These are phyloP conservation scores for Aspergillus tubingensis DNA, from an alignment of 2,329 filamentous ascomycete species.

Conservation along the genomic window DNA sequence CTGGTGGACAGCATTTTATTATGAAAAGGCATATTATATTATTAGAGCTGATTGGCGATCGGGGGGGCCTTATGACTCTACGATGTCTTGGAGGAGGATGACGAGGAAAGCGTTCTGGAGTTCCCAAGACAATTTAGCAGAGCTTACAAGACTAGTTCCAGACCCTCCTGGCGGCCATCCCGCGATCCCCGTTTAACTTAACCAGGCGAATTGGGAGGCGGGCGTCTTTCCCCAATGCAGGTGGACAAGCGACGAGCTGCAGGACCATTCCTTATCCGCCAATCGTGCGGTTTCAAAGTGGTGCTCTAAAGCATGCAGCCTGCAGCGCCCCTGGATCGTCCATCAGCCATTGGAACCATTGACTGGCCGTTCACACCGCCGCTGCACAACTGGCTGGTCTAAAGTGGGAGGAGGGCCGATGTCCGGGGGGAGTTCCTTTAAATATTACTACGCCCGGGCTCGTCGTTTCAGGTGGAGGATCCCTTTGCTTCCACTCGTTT, in stretches of 20 bases:
- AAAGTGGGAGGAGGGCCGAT: constrained; percentile 26
- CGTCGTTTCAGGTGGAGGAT: constrained; percentile 29
- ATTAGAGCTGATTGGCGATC: background rate
- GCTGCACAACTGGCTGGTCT: constrained; percentile 18
- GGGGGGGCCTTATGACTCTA: background rate
- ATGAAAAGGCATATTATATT: background rate
- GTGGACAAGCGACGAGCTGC: constrained; percentile 15
- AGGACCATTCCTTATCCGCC: constrained; percentile 15
- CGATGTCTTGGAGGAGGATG: background rate
- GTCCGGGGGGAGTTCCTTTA: constrained; percentile 21
- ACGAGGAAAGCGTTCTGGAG: constrained; percentile 2
- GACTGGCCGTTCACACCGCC: constrained; percentile 28
- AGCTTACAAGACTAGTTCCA: background rate
- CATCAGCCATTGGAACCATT: constrained; percentile 15
- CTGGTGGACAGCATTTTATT: background rate
- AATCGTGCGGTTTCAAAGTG: constrained; percentile 21
- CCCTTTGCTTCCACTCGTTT: constrained; percentile 31
- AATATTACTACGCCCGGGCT: constrained; percentile 19
- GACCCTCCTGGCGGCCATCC: constrained; percentile 10
- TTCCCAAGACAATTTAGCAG: too few relatives aligned
- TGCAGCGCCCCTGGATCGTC: constrained; percentile 29
- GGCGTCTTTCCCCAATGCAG: constrained; percentile 14
- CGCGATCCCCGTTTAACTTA: constrained; percentile 6
- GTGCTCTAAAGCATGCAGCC: constrained; percentile 18
- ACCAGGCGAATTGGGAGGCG: constrained; percentile 16